These are phyloP conservation scores for Rhynchosporium graminicola DNA, from an alignment of 2,329 filamentous ascomycete genomes.

Conservation along the genomic window DNA sequence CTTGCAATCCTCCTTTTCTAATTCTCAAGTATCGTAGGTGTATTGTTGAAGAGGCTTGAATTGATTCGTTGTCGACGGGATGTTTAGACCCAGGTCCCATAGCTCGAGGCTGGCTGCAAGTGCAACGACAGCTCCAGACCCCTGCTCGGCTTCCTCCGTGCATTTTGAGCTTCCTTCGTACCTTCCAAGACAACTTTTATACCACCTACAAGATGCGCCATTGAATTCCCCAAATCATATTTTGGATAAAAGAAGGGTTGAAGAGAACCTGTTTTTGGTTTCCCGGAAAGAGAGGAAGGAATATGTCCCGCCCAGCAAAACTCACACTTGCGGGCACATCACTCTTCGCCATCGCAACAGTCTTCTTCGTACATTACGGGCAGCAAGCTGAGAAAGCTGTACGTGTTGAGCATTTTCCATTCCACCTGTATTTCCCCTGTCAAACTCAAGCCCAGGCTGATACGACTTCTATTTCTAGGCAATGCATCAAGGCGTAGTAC, in stretches of 20 bases:
- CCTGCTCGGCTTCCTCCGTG: slow-evolving; percentile 34
- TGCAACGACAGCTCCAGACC: slow-evolving; percentile 30
- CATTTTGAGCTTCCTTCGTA: background rate
- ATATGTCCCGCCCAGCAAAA: slow-evolving; percentile 90
- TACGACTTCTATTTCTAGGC: slow-evolving; percentile 54
- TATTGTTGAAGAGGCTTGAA: slow-evolving; percentile 15
- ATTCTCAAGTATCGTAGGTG: slow-evolving; percentile 18
- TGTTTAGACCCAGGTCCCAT: slow-evolving; percentile 19
- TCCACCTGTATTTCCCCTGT: background rate
- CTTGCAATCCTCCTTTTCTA: slow-evolving; percentile 28
- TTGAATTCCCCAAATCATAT: background rate
- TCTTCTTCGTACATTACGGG: slow-evolving; percentile 85
- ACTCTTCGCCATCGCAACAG: slow-evolving; percentile 71
- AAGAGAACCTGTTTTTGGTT: background rate
- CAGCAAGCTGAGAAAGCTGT: slow-evolving; percentile 84
- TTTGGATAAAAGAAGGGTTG: background rate
- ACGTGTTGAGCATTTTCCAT: slow-evolving; percentile 41
- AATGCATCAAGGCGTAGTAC: slow-evolving; percentile 93
- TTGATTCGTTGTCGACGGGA: slow-evolving; percentile 27
- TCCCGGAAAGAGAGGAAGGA: background rate
- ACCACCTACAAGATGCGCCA: background rate
- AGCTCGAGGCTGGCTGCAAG: slow-evolving; percentile 25
- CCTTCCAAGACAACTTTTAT: background rate
- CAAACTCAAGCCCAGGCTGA: background rate
- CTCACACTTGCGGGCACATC: slow-evolving; percentile 79